Base-by-base conservation (phyloP, 345 rosid genomes). In the Boechera retrofracta region DNA sequence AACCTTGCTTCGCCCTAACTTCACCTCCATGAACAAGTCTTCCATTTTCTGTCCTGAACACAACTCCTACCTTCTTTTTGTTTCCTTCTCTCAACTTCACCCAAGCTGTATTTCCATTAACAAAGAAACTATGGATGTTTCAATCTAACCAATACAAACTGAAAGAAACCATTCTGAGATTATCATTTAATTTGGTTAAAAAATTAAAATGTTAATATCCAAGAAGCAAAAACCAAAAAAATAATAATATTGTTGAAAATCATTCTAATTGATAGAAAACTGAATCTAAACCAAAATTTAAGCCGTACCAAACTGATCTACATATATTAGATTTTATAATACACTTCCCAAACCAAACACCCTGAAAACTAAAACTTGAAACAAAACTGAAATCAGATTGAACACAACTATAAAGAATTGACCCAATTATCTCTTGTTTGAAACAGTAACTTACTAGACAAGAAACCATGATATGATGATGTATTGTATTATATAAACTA, bases 101-200 rank as follows among this genome's bases (percentile, higher is more conserved):
- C 98, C 97, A 91, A 68, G 88, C 80, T 94, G 88, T 83, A 54
- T 61, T 53, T 57, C 6, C 49, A 59, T 49, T 31, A 33, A 74
- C 16, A 38, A 10, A 56, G 1, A 48, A n/a, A 16, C 24, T 6
- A 74, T 55, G 52, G 16, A 41, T 66, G 11, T 42, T 42, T 65
- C 15, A 47, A 39, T n/a, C 44, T 6, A 51, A 67, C 42, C 5
- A 31, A 48, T 38, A 18, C 21, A 48, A 59, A 54, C 13, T 47
- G 18, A 51, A 15, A 15, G 28, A 58, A 36, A 21, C 61, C 57
- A 45, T 15, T 44, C 33, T 6, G 44, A 47, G 39, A 64, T 3
- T 4, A 57, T 31, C 18, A 15, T 24, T 26, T 24, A 26, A 29
- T 12, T 29, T 16, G 18, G 29, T 28, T 28, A 28, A 2, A 28